Conservation (phyloP, 768 basidiomycete genomes). For the Scleroderma bovista region DNA sequence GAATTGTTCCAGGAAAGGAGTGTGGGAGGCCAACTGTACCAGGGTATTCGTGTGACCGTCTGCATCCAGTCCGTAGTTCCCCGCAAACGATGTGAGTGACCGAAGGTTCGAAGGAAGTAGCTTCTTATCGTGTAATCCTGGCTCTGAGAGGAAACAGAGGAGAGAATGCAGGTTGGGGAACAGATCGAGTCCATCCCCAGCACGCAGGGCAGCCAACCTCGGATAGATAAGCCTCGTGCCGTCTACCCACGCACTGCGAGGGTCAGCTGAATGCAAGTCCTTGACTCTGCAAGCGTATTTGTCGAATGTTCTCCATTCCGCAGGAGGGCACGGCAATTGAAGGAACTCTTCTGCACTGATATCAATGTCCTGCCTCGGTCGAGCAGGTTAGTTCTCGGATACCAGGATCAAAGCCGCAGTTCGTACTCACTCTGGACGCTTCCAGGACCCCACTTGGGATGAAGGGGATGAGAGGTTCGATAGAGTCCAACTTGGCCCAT, state of each 20-base stretch:
- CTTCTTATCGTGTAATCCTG: not conserved
- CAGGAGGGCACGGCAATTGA: not conserved
- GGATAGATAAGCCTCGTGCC: not conserved
- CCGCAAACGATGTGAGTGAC: conserved; percentile 3
- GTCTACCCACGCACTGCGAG: not conserved
- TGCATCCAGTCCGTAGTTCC: not conserved
- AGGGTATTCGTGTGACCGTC: not conserved
- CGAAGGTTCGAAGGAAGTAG: conserved; percentile 1
- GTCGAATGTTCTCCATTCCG: conserved; percentile 1
- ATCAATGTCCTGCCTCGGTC: not conserved
- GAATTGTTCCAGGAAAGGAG: not conserved
- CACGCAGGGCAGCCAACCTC: not conserved
- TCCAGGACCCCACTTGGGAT: not conserved
- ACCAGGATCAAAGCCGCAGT: not conserved
- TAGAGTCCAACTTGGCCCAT: not conserved
- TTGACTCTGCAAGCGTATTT: too few species aligned
- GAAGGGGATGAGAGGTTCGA: conserved; percentile 2
- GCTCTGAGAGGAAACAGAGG: conserved; percentile 1
- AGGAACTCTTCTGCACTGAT: not conserved
- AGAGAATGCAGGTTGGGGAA: too few species aligned
- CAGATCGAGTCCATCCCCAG: not conserved
- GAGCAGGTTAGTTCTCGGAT: too few species aligned
- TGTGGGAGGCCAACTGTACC: not conserved
- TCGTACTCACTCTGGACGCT: not conserved
- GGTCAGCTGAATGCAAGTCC: not conserved